Base-by-base conservation (phyloP, 2,329 filamentous ascomycete species). In the Lachnellula subtilissima region DNA sequence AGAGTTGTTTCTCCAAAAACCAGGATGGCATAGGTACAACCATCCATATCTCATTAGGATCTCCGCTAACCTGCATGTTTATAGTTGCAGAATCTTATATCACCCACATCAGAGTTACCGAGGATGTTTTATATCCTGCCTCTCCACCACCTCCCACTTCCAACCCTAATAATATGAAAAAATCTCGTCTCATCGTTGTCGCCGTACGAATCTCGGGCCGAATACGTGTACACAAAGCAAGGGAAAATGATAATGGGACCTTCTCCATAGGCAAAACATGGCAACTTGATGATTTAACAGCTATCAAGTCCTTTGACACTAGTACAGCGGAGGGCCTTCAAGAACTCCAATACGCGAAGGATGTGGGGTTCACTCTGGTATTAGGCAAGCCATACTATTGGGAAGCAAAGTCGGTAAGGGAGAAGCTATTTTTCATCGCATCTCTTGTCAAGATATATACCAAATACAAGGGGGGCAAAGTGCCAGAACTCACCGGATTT, bases 251-350 rank as follows among this genome's bases (percentile, higher is more conserved):
- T 54, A 96, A 96, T 71, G 91, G 91, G 54, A 85, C 89, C 23
- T 99, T 97, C 72, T 97, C 93, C 19, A 96, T 99, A 64, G 94
- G 94, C 63, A 99, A 99, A 76, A 96, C 94, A 3, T 99, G 94
- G 94, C 89, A 92, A 70, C 82, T 99, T 64, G 93, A 97, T 72
- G 94, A 99, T 69, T 76, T 99, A 48, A 82, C 83, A 5, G 80
- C 82, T 45, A 89, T 99, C 62, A 88, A 96, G 71, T 94, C 91
- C 23, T 97, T 87, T 68, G 25, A 7, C 4, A 87, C 84, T 6
- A 80, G 85, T 43, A 71, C 83, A 74, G 77, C 75, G 63, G 81
- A 78, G 72, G 87, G 80, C 73, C 77, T 79, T 53, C 79, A 83
- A 62, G 75, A 80, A 45, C 83, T 84, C 64, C 73, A 87, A 69